Evolutionary conservation across 768 basidiomycete species (phyloP).

Genomic region (Xerocomus potaroensis): DNA sequence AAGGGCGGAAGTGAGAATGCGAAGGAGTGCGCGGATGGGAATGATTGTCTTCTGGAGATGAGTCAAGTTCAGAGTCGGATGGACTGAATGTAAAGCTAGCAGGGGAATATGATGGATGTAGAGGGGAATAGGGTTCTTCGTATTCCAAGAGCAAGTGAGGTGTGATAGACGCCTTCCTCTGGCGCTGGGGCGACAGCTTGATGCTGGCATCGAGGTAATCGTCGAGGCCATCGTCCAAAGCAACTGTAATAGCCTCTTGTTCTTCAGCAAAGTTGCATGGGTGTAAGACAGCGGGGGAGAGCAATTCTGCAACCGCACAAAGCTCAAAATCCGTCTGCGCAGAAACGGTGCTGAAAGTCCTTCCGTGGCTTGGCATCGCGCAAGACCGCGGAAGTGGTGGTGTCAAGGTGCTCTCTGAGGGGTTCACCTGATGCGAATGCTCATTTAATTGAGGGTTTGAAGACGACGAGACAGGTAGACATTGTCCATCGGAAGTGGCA

Average conservation of each 20-base stretch:
- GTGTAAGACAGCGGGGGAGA: conserved; percentile 34
- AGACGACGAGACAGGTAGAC: conserved; percentile 6
- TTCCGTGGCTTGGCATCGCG: conserved; percentile 26
- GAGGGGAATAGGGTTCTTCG: conserved; percentile 30
- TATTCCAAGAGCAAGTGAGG: conserved; percentile 30
- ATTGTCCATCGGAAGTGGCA: conserved; percentile 19
- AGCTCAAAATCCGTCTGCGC: conserved; percentile 47
- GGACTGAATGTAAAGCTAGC: conserved; percentile 13
- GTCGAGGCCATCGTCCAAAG: conserved; percentile 27
- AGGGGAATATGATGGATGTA: conserved; percentile 15
- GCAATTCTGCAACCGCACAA: conserved; percentile 45
- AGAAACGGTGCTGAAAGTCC: conserved; percentile 43
- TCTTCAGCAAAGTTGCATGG: conserved; percentile 20
- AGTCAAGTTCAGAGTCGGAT: conserved; percentile 36
- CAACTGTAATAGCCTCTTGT: conserved; percentile 19
- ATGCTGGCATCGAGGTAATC: conserved; percentile 28
- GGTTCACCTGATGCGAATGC: conserved; percentile 21
- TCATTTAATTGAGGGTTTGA: conserved; percentile 13
- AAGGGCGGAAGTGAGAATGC: conserved; percentile 18
- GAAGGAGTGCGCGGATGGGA: conserved; percentile 21
- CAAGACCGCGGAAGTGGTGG: conserved; percentile 13
- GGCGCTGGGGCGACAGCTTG: conserved; percentile 6
- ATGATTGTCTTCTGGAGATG: conserved; percentile 25
- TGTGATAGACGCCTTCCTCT: conserved; percentile 4
- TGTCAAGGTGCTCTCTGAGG: conserved; percentile 24